Conservation (phyloP, 2,329 filamentous ascomycete species). For the Cucurbitaria berberidis region DNA sequence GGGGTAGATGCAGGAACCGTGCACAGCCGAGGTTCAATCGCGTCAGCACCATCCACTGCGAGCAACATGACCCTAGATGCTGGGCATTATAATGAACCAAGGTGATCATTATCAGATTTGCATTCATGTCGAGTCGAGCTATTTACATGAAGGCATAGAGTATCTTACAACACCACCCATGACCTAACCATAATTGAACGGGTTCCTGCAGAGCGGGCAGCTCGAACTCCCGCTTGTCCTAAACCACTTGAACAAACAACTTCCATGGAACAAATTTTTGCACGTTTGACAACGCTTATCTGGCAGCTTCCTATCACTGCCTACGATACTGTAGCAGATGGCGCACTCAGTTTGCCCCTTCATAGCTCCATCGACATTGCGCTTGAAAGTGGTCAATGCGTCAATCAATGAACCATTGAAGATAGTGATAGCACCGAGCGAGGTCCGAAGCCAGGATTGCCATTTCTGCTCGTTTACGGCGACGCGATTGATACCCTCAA, state of each 20-base stretch:
- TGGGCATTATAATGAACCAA: too few species aligned
- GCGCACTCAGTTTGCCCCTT: slow-evolving; percentile 95
- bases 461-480: slow-evolving; percentile 91
- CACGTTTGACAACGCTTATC: slow-evolving; percentile 92
- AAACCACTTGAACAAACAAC: slow-evolving; percentile 97
- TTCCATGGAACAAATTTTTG: slow-evolving; percentile 89
- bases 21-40: slow-evolving; percentile 3
- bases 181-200: slow-evolving; percentile 70
- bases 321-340: slow-evolving; percentile 95
- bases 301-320: slow-evolving; percentile 84
- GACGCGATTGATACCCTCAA: slow-evolving; percentile 79
- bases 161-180: background rate
- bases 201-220: slow-evolving; percentile 90
- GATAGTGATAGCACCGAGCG: slow-evolving; percentile 92
- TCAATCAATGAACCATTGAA: slow-evolving; percentile 89
- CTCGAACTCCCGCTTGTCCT: slow-evolving; percentile 89
- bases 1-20: slow-evolving; percentile 1
- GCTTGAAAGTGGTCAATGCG: slow-evolving; percentile 81
- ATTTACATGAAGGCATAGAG: background rate
- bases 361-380: slow-evolving; percentile 84
- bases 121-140: background rate
- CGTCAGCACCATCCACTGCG: too few species aligned
- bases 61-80: too few species aligned
- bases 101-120: too few species aligned
- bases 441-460: slow-evolving; percentile 87